Percentiles rank a stretch among this genome's conserved stretches.
phyloP scores from a whole-genome alignment of 2,329 filamentous ascomycete genomes.

The Botrytis byssoidea region DNA sequence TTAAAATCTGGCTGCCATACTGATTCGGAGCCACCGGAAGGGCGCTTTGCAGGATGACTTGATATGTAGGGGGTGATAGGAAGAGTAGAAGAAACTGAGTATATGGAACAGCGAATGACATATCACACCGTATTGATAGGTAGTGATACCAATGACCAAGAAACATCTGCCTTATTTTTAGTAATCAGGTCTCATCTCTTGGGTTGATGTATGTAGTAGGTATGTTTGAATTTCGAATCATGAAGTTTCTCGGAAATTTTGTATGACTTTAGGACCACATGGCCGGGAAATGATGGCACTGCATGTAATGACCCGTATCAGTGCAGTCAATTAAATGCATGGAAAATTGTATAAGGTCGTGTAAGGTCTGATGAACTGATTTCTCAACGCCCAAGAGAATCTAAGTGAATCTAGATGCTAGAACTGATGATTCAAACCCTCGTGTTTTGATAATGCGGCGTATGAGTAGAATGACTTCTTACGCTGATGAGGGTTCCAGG shows the following conservation, averaged over 20 bases:
- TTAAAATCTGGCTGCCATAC: not conserved
- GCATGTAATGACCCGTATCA: not conserved
- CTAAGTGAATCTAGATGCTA: not conserved
- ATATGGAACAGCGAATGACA: not conserved
- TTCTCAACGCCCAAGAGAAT: not conserved
- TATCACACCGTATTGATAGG: not conserved
- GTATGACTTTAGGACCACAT: not conserved
- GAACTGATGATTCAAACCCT: not conserved
- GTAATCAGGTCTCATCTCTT: not conserved
- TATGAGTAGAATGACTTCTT: not conserved
- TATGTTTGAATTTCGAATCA: not conserved
- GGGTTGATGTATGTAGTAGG: not conserved
- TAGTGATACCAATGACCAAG: not conserved
- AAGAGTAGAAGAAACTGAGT: not conserved
- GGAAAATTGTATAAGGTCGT: not conserved
- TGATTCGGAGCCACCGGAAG: not conserved
- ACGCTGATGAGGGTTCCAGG: not conserved
- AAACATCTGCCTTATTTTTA: not conserved
- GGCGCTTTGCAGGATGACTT: not conserved
- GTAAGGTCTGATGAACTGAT: conserved; percentile 4
- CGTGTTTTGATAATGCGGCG: not conserved
- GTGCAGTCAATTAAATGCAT: not conserved
- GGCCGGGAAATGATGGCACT: not conserved
- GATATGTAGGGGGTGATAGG: not conserved
- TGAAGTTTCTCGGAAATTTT: not conserved